These are phyloP conservation scores for Geosmithia putterillii DNA, from an alignment of 2,329 filamentous ascomycete genomes.

Conservation along the genomic window DNA sequence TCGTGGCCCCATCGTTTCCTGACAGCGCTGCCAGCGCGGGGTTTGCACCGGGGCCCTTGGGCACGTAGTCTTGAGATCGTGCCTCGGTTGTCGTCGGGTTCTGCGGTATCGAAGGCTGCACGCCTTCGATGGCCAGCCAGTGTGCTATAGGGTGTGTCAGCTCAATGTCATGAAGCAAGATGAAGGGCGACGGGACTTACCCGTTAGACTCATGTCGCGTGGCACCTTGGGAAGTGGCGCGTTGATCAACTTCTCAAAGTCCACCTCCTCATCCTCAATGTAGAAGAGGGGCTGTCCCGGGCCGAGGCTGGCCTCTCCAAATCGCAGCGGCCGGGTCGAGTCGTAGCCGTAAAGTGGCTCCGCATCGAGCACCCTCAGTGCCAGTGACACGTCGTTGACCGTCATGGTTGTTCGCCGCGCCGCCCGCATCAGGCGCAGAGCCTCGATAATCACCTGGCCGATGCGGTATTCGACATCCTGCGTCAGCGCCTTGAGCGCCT, in stretches of 20 bases:
- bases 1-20: constrained; percentile 67
- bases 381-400: constrained; percentile 81
- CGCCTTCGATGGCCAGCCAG: constrained; percentile 95
- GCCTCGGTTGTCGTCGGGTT: constrained; percentile 84
- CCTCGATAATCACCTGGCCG: constrained; percentile 85
- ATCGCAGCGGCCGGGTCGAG: constrained; percentile 75
- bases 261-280: constrained; percentile 94
- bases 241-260: constrained; percentile 98
- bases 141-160: too few species aligned
- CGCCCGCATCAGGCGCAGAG: constrained; percentile 92
- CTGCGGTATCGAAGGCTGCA: constrained; percentile 91
- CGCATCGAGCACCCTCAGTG: constrained; percentile 75
- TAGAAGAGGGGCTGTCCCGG: constrained; percentile 94
- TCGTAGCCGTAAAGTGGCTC: constrained; percentile 97
- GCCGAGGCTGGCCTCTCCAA: constrained; percentile 86
- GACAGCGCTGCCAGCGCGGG: constrained; percentile 69
- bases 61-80: constrained; percentile 70
- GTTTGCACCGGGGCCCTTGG: constrained; percentile 83
- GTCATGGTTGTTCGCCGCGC: constrained; percentile 75
- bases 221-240: constrained; percentile 90
- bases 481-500: constrained; percentile 75
- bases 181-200: too few species aligned
- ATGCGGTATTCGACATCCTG: constrained; percentile 95
- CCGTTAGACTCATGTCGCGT: constrained; percentile 81
- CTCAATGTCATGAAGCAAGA: too few species aligned